Evolutionary conservation across 371 early-diverging fungal genomes (phyloP), one percentile per base, ranked within the genome.

Genomic region (Circinella minor): DNA sequence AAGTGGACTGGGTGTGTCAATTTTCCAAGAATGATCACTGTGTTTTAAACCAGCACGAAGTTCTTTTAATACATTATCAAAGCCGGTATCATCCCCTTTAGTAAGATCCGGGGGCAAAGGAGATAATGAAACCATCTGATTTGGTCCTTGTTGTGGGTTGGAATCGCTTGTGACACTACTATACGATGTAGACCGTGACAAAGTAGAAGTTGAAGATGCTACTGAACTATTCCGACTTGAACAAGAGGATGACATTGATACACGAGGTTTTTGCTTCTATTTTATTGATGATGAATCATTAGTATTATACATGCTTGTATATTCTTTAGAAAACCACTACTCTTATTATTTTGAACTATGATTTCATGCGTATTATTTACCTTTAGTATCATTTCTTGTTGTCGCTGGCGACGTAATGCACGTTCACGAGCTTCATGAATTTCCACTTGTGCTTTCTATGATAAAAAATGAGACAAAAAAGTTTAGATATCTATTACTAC

Each of bases 51-150:
- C 81, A 18, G 78, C 77, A 54, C 78, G 77, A 14, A 81, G 61
- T 55, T 78, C 81, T 55, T 73, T 73, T 54, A 81, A 62, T 10
- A 81, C 77, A 66, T 81, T 73, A 14, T 77, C 77, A 66, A 81
- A 81, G 0, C 75, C 81, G 39, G 69, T 76, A 55, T 76, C 76
- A 38, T 71, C 55, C 4, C 54, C 68, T 27, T 67, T 61, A 51
- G 27, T 20, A 38, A 55, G 11, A 9, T 6, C 17, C 4, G n/a
- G 7, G 0, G 38, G 55, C 1, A 36, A 10, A 5, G 57, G 57
- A 9, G 57, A 17, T n/a, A 57, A 57, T 1, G 57, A 18, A 27
- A 34, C 57, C 27, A 34, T 18, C 6, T 18, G 34, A 27, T 57
- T 20, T 57, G 57, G 57, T 7, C 10, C 27, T 57, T 57, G 57